phyloP scores from a whole-genome alignment of 1,284 basidiomycete species.

The Ganoderma lucidum region DNA sequence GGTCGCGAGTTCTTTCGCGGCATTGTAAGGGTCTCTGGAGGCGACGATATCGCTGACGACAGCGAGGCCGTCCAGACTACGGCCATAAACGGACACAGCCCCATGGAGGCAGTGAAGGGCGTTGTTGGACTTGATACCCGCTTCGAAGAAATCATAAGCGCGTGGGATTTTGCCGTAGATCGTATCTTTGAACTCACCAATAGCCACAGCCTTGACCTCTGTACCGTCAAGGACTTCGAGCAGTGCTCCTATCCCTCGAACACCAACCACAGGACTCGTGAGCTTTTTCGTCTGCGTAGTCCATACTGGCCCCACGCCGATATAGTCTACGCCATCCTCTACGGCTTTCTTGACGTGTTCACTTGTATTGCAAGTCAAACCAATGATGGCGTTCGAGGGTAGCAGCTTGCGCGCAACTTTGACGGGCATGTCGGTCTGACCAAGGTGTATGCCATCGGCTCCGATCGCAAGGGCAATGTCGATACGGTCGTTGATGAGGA shows the following conservation, averaged over 20 bases:
- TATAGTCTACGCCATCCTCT: slow-evolving; percentile 78
- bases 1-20: slow-evolving; percentile 59
- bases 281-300: slow-evolving; percentile 78
- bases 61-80: slow-evolving; percentile 82
- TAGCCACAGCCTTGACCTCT: slow-evolving; percentile 77
- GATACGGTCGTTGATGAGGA: slow-evolving; percentile 93
- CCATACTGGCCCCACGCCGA: slow-evolving; percentile 88
- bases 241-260: slow-evolving; percentile 72
- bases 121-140: slow-evolving; percentile 85
- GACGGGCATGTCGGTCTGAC: slow-evolving; percentile 90
- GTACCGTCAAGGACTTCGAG: slow-evolving; percentile 71
- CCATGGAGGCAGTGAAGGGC: slow-evolving; percentile 77
- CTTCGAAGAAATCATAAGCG: slow-evolving; percentile 47
- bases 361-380: slow-evolving; percentile 81
- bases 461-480: slow-evolving; percentile 85
- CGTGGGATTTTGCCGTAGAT: no score
- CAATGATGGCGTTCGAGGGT: slow-evolving; percentile 78
- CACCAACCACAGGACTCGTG: slow-evolving; percentile 63
- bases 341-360: slow-evolving; percentile 68
- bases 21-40: slow-evolving; percentile 65
- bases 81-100: slow-evolving; percentile 64
- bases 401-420: slow-evolving; percentile 74
- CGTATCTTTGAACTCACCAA: slow-evolving; percentile 61
- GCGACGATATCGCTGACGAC: slow-evolving; percentile 91
- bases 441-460: slow-evolving; percentile 88